Conservation (phyloP, 1,284 basidiomycete genomes). For the Phenoliferia sp. region DNA sequence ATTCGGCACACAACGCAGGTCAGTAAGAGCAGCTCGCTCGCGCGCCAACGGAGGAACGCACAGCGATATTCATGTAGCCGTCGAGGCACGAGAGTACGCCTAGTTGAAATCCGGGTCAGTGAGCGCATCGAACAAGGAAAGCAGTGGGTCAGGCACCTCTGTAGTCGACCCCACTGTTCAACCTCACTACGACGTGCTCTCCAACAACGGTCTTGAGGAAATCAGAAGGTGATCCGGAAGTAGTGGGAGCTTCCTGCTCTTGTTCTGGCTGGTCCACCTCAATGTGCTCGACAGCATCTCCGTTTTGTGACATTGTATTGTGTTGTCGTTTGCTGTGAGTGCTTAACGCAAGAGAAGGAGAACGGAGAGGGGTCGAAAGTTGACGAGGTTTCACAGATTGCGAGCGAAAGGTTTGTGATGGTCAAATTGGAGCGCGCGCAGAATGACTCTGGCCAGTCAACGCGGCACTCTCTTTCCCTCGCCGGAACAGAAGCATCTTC, state of each 20-base stretch:
- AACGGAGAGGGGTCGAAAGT: background rate
- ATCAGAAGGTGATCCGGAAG: conserved; percentile 11
- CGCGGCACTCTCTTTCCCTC: background rate
- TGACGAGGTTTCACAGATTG: background rate
- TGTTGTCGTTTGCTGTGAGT: background rate
- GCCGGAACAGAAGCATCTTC: background rate
- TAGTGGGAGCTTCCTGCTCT: background rate
- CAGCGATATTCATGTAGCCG: conserved; percentile 47
- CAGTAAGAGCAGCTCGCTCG: background rate
- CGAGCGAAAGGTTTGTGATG: background rate
- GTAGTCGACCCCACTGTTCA: conserved; percentile 96
- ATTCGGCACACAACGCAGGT: conserved; percentile 11
- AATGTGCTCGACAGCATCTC: background rate
- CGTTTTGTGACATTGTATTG: background rate
- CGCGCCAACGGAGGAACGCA: background rate
- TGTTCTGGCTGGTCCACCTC: background rate
- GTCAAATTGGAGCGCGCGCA: too few relatives aligned
- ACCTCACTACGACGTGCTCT: conserved; percentile 84
- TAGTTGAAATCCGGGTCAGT: conserved; percentile 40
- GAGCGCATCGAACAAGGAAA: background rate
- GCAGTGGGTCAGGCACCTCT: conserved; percentile 56
- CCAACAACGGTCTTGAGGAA: conserved; percentile 65
- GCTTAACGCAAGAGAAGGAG: background rate
- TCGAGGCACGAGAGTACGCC: conserved; percentile 94
- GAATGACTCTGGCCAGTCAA: background rate